Conservation (phyloP, 805 yeast species). For the Cyberlindnera mrakii region DNA sequence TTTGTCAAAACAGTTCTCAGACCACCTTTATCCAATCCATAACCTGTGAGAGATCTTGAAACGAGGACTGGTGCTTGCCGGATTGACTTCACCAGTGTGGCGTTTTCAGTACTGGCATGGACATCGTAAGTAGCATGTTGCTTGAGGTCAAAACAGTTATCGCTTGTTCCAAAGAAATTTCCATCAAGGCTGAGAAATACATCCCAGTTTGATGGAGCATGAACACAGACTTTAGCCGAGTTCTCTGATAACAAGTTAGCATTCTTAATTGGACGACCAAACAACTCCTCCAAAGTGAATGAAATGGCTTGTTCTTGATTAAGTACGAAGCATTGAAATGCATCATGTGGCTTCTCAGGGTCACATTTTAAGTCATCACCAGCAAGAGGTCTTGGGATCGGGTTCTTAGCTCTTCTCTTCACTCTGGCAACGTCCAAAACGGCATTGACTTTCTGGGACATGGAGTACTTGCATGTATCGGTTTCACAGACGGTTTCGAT, state of each 20-base stretch:
- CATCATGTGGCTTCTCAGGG: slow-evolving; percentile 46
- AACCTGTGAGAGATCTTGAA: slow-evolving; percentile 85
- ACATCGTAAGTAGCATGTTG: slow-evolving; percentile 24
- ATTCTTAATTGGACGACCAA: slow-evolving; percentile 64
- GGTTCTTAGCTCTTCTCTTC: slow-evolving; percentile 53
- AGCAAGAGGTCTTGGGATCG: slow-evolving; percentile 75
- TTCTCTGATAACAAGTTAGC: slow-evolving; percentile 49
- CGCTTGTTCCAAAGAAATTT: slow-evolving; percentile 25
- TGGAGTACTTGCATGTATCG: slow-evolving; percentile 38
- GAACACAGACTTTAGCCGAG: slow-evolving; percentile 39
- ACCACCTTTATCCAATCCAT: slow-evolving; percentile 88
- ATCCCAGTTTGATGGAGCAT: slow-evolving; percentile 43
- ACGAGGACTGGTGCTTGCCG: slow-evolving; percentile 59
- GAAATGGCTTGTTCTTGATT: slow-evolving; percentile 39
- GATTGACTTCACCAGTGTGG: slow-evolving; percentile 34
- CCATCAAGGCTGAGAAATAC: slow-evolving; percentile 28
- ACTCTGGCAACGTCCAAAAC: slow-evolving; percentile 68
- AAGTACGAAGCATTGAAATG: slow-evolving; percentile 75
- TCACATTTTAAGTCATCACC: slow-evolving; percentile 76
- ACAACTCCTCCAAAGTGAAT: slow-evolving; percentile 58
- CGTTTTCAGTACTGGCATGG: slow-evolving; percentile 34
- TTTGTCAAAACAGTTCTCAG: slow-evolving; percentile 74
- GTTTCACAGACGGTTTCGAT: slow-evolving; percentile 49
- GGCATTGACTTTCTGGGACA: slow-evolving; percentile 64
- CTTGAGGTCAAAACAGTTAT: slow-evolving; percentile 32